Percentiles rank a stretch among this genome's conserved stretches.
These are phyloP conservation scores for Hyphopichia homilentoma DNA, from an alignment of 805 yeast species.

Conservation along the genomic window DNA sequence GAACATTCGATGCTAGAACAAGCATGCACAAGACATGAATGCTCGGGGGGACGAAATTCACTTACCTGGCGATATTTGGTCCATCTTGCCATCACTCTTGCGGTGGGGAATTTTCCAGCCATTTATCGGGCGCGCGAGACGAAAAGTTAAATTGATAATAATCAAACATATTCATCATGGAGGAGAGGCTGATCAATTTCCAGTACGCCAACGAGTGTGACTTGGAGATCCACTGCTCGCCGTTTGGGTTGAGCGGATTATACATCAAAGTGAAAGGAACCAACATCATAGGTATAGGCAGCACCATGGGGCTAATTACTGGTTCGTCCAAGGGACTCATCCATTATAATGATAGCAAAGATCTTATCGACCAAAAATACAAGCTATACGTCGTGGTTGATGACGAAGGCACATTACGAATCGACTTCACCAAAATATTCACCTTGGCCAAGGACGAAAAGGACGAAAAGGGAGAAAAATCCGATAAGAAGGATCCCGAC, in stretches of 20 bases:
- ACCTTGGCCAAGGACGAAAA: conserved; percentile 10
- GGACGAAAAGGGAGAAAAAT: conserved; percentile 1
- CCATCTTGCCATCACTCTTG: too few species aligned
- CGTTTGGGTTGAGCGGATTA: conserved; percentile 51
- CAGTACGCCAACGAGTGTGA: conserved; percentile 49
- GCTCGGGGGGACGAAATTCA: too few species aligned
- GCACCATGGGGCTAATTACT: conserved; percentile 54
- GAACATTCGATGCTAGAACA: too few species aligned
- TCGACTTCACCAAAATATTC: conserved; percentile 49
- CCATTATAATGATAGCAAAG: conserved; percentile 46
- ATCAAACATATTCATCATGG: too few species aligned
- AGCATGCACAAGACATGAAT: too few species aligned
- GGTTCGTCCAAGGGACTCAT: conserved; percentile 48
- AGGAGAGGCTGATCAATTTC: conserved; percentile 21
- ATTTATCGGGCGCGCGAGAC: too few species aligned
- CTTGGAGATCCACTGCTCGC: conserved; percentile 53
- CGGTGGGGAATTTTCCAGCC: too few species aligned
- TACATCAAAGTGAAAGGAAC: conserved; percentile 47
- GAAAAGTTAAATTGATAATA: too few species aligned
- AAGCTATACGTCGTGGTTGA: conserved; percentile 48
- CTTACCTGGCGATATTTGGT: too few species aligned
- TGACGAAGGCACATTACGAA: conserved; percentile 42
- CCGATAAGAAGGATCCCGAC: conserved; percentile 1
- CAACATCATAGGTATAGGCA: conserved; percentile 51
- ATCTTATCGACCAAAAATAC: conserved; percentile 44